Percentiles rank a stretch among this genome's conserved stretches.
These are phyloP conservation scores for Alternaria burnsii DNA, from an alignment of 2,329 filamentous ascomycete species.

Conservation along the genomic window DNA sequence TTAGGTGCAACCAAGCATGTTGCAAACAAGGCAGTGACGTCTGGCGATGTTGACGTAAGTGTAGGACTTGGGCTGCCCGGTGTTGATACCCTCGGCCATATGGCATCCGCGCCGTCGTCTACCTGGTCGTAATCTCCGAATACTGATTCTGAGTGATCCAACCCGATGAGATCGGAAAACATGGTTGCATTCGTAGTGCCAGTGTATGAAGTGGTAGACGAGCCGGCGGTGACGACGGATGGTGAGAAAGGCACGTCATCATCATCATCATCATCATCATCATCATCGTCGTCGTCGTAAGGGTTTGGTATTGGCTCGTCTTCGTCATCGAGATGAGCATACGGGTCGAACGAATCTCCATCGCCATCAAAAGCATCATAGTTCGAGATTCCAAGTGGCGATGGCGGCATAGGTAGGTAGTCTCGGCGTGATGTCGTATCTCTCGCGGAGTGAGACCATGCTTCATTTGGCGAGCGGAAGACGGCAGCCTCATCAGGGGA, in stretches of 20 bases:
- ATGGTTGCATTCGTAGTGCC: constrained; percentile 13
- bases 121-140: constrained; percentile 38
- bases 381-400: constrained; percentile 53
- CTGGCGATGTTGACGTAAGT: constrained; percentile 25
- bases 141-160: constrained; percentile 34
- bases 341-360: constrained; percentile 40
- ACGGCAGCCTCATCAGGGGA: constrained; percentile 9
- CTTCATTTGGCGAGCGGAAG: constrained; percentile 46
- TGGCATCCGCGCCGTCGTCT: constrained; percentile 30
- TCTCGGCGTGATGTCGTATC: constrained; percentile 31
- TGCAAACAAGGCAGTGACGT: constrained; percentile 29
- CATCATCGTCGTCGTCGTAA: constrained; percentile 21
- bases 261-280: constrained; percentile 24
- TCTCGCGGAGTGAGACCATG: constrained; percentile 34
- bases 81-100: constrained; percentile 31
- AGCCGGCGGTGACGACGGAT: constrained; percentile 19
- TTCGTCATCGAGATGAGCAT: constrained; percentile 44
- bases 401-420: constrained; percentile 48
- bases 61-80: not conserved
- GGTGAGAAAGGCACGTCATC: constrained; percentile 27
- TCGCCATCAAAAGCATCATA: constrained; percentile 55
- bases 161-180: constrained; percentile 31
- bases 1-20: constrained; percentile 12
- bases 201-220: constrained; percentile 12
- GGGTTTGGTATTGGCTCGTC: constrained; percentile 23